Percentiles rank a stretch among this genome's conserved stretches.
These are phyloP conservation scores for Solanum tacnaense DNA, from an alignment of 257 asterid species.

Conservation along the genomic window DNA sequence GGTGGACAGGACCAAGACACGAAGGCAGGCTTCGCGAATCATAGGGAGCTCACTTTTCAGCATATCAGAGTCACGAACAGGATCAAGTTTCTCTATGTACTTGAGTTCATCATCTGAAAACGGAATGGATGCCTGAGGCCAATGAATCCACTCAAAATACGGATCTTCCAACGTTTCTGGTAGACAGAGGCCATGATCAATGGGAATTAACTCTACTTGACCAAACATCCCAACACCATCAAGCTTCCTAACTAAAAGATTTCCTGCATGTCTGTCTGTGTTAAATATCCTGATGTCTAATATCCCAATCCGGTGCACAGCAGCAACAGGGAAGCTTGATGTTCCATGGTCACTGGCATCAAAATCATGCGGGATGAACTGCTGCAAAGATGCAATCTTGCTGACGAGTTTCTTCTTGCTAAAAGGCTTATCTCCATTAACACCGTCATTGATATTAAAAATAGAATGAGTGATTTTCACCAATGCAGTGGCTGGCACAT, in stretches of 20 bases:
- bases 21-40: conserved; percentile 91
- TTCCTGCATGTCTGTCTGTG: conserved; percentile 95
- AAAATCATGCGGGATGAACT: conserved; percentile 71
- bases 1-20: conserved; percentile 68
- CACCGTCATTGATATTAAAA: conserved; percentile 83
- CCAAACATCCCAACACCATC: conserved; percentile 73
- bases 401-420: conserved; percentile 48
- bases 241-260: conserved; percentile 86
- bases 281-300: conserved; percentile 88
- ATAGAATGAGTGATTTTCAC: conserved; percentile 85
- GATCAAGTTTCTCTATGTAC: conserved; percentile 66
- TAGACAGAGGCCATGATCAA: conserved; percentile 93
- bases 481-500: conserved; percentile 87
- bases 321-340: conserved; percentile 81
- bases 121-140: conserved; percentile 99
- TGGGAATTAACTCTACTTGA: conserved; percentile 83
- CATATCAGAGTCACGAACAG: conserved; percentile 68
- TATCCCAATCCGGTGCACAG: conserved; percentile 92
- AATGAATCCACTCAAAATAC: conserved; percentile 94
- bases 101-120: conserved; percentile 89
- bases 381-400: conserved; percentile 91
- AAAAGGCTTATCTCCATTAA: conserved; percentile 53
- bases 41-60: conserved; percentile 72
- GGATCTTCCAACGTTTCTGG: conserved; percentile 95
- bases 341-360: conserved; percentile 98